Evolutionary conservation across 2,329 filamentous ascomycete genomes (phyloP).

Genomic region (Pseudogymnoascus sp.): DNA sequence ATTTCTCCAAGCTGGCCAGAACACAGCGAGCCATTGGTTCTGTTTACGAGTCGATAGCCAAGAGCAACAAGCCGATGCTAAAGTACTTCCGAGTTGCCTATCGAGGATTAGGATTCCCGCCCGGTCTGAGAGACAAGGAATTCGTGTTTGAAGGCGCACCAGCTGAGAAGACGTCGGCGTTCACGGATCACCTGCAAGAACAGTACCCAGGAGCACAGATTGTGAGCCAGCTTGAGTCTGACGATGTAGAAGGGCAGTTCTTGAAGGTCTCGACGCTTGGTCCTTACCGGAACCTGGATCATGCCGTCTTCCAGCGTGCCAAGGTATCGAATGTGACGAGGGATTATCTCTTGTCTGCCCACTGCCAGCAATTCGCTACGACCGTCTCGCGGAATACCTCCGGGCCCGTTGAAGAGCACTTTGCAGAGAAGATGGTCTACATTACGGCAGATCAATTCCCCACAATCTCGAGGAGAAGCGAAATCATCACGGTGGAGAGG

Average conservation of each 20-base stretch:
- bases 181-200: constrained; percentile 86
- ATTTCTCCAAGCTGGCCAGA: constrained; percentile 84
- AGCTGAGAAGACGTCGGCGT: constrained; percentile 68
- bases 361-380: constrained; percentile 71
- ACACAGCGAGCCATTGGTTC: constrained; percentile 85
- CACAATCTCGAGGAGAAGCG: constrained; percentile 80
- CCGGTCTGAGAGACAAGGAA: constrained; percentile 75
- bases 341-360: constrained; percentile 76
- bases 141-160: constrained; percentile 83
- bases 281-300: constrained; percentile 70
- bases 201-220: constrained; percentile 83
- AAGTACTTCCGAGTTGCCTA: constrained; percentile 91
- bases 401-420: constrained; percentile 64
- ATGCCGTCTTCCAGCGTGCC: constrained; percentile 82
- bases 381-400: constrained; percentile 63
- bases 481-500: constrained; percentile 64
- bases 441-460: constrained; percentile 81
- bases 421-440: constrained; percentile 76
- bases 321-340: constrained; percentile 73
- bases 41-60: constrained; percentile 81
- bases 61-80: constrained; percentile 68
- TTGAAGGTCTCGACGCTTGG: constrained; percentile 74
- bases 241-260: constrained; percentile 86
- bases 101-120: constrained; percentile 80
- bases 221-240: constrained; percentile 58